phyloP scores from a whole-genome alignment of 148 eudicot species.

The Vaccinium corymbosum region DNA sequence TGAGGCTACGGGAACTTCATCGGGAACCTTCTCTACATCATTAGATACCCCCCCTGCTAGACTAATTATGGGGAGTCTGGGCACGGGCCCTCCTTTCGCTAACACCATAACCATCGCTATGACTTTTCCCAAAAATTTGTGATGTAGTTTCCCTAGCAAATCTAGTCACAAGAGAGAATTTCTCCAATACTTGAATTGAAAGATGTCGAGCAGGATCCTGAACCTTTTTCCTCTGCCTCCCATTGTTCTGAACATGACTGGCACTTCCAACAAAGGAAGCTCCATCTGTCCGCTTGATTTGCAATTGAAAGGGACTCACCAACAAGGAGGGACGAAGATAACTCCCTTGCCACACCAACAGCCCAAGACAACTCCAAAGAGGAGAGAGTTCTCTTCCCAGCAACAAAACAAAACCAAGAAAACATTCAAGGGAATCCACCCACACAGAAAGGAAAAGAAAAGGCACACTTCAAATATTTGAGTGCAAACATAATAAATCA shows the following conservation, averaged over 20 bases:
- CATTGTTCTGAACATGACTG: slow-evolving; percentile 38
- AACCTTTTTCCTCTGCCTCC: slow-evolving; percentile 59
- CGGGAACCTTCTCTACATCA: slow-evolving; percentile 38
- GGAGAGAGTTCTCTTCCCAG: slow-evolving; percentile 75
- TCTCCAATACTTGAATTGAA: slow-evolving; percentile 91
- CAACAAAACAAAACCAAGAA: not conserved
- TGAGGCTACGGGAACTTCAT: slow-evolving; percentile 55
- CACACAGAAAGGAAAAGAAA: not conserved
- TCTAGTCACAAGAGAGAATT: slow-evolving; percentile 93
- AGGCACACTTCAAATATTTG: not conserved
- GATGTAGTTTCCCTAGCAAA: slow-evolving; percentile 98
- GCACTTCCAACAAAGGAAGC: slow-evolving; percentile 33
- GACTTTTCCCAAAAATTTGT: slow-evolving; percentile 71
- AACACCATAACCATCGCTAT: slow-evolving; percentile 43
- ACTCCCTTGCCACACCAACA: slow-evolving; percentile 49
- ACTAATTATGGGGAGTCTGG: slow-evolving; percentile 39
- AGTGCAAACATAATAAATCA: not conserved
- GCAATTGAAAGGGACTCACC: slow-evolving; percentile 38
- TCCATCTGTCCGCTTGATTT: slow-evolving; percentile 32
- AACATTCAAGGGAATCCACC: not conserved
- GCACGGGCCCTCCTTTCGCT: slow-evolving; percentile 51
- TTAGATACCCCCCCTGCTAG: slow-evolving; percentile 24
- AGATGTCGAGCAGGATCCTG: slow-evolving; percentile 87
- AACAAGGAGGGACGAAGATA: slow-evolving; percentile 39
- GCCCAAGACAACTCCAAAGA: slow-evolving; percentile 88